Evolutionary conservation across 306 rosid genomes (phyloP), one percentile per base, ranked within the genome.

Genomic region (Senna siamea): DNA sequence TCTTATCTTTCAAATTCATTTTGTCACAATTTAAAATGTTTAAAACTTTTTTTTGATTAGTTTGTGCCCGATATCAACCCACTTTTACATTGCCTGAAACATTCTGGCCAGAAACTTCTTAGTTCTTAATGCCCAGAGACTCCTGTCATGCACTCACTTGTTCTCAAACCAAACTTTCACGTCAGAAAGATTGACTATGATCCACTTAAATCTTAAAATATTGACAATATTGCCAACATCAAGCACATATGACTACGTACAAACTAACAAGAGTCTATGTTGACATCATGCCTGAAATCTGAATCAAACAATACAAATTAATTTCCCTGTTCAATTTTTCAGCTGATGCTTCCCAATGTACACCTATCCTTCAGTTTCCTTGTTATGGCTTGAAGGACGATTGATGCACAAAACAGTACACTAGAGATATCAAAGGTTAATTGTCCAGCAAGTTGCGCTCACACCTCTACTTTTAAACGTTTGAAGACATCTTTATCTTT

Each of bases 101-200:
- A 34, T 14, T 17, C 30, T 28, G 19, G 43, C 44, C 44, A 15
- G 41, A 30, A 58, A 58, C n/a, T n/a, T n/a, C n/a, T n/a, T n/a
- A 30, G 43, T 30, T 30, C n/a, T 14, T 58, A 30, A 58, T 28
- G 48, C 69, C 73, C 20, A 72, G 30, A 46, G 1, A 55, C 13
- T 37, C 32, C 17, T 34, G 6, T 58, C 64, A 46, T 32, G 30
- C 30, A 53, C 73, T 35, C 37, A 17, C 10, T 43, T 48, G 6
- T 56, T 70, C 28, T 14, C 23, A 62, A 14, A 48, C 57, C 64
- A 46, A 47, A 56, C 35, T 48, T 75, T 72, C 48, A 40, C 43
- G 4, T 64, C 20, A 64, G 11, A 26, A 58, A 58, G 64, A 58
- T 15, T 59, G 66, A 17, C 62, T 1, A 23, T 55, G 65, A 48